Percentiles rank a stretch among this genome's conserved stretches.
Evolutionary conservation across 2,329 filamentous ascomycete genomes (phyloP).

Genomic region (Lasiodiplodia hormozganensis): DNA sequence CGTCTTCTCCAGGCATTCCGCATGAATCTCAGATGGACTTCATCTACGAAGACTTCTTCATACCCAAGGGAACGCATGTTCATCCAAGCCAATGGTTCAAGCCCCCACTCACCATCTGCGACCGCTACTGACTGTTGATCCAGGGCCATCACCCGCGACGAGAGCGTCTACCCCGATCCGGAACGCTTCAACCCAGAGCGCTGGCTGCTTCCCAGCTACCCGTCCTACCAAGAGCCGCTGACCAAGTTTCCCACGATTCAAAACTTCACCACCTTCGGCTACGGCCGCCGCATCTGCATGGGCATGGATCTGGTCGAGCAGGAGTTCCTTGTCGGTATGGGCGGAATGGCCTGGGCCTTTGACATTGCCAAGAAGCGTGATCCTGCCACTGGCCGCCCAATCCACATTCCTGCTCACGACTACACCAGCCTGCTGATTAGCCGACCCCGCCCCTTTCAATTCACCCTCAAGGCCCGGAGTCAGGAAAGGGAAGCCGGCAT

Average conservation of each 20-base stretch:
- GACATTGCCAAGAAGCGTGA: constrained; percentile 29
- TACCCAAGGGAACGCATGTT: constrained; percentile 21
- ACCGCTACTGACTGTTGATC: not conserved
- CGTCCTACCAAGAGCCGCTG: constrained; percentile 32
- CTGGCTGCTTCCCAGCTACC: constrained; percentile 52
- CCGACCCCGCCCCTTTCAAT: constrained; percentile 22
- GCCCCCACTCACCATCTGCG: no score
- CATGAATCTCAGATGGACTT: constrained; percentile 23
- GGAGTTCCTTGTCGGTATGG: constrained; percentile 30
- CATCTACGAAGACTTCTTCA: constrained; percentile 29
- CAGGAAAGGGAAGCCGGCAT: not conserved
- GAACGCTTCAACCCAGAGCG: constrained; percentile 51
- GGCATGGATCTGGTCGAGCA: constrained; percentile 34
- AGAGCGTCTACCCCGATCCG: constrained; percentile 38
- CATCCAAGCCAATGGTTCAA: constrained; percentile 25
- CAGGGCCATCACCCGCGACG: constrained; percentile 6
- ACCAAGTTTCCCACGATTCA: constrained; percentile 30
- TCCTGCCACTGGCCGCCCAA: not conserved
- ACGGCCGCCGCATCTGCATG: constrained; percentile 56
- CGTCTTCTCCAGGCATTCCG: not conserved
- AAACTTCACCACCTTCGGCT: constrained; percentile 49
- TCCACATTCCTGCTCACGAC: constrained; percentile 24
- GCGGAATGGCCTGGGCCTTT: constrained; percentile 33
- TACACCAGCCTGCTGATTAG: constrained; percentile 24
- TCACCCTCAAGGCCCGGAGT: not conserved